These are phyloP conservation scores for Kwoniella mangroviensis DNA, from an alignment of 768 basidiomycete species.

Conservation along the genomic window DNA sequence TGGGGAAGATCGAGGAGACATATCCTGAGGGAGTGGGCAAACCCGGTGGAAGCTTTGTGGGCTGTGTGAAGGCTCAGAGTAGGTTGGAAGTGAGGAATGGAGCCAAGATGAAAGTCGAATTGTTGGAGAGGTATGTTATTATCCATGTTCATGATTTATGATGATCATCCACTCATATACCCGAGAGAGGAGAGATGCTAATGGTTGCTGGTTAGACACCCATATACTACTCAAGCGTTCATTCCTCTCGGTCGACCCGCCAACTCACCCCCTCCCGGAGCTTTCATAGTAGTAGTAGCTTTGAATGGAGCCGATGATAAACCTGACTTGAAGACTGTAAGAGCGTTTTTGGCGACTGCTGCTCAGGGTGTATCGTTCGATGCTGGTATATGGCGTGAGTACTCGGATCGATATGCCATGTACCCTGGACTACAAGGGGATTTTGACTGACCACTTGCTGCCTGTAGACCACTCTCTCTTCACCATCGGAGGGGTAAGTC, in stretches of 20 bases:
- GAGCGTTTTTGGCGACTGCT: slow-evolving; percentile 79
- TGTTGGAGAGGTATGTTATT: slow-evolving; percentile 42
- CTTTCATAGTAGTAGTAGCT: slow-evolving; percentile 85
- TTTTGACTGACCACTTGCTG: background rate
- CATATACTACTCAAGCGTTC: slow-evolving; percentile 83
- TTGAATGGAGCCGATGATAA: slow-evolving; percentile 72
- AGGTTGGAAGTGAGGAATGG: slow-evolving; percentile 33
- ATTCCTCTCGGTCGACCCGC: slow-evolving; percentile 61
- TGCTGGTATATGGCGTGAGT: slow-evolving; percentile 87
- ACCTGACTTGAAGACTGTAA: slow-evolving; percentile 74
- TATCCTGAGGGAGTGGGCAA: slow-evolving; percentile 35
- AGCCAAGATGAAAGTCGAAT: slow-evolving; percentile 34
- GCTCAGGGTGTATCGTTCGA: slow-evolving; percentile 87
- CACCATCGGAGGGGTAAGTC: slow-evolving; percentile 46
- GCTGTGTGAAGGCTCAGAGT: slow-evolving; percentile 31
- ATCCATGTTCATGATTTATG: background rate
- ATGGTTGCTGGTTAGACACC: slow-evolving; percentile 28
- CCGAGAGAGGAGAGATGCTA: too few species aligned
- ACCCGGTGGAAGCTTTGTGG: slow-evolving; percentile 33
- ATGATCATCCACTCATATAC: slow-evolving; percentile 3
- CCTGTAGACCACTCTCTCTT: slow-evolving; percentile 40
- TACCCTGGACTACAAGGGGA: background rate
- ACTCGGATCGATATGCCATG: background rate
- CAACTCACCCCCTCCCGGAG: slow-evolving; percentile 34
- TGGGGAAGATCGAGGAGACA: slow-evolving; percentile 66